Base-by-base conservation (phyloP, 2,329 filamentous ascomycete species). In the Pezicula radicicola region DNA sequence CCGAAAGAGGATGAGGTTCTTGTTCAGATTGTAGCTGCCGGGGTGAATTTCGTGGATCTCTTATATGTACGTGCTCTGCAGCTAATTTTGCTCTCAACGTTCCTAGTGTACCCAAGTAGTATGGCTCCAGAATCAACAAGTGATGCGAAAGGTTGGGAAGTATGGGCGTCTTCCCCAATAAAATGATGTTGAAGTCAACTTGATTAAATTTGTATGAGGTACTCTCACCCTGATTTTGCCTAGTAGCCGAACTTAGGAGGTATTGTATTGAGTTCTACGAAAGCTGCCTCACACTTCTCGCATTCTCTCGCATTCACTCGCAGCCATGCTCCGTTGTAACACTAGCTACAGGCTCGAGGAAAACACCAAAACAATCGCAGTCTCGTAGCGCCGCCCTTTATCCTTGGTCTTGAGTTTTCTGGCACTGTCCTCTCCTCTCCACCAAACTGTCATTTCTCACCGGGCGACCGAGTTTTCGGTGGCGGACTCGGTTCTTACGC, bases 21-120 rank as follows among this genome's bases (percentile, higher is more conserved):
- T 16, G 65, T 82, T 37, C 70, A 69, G 49, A 74, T 84, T 48
- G 76, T 76, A 2, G 79, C 81, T 52, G 76, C 77, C 49, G 78
- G 79, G 4, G 70, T 83, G 19, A 84, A 83, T 49, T 83, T 82
- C 60, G 80, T 83, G 45, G 82, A 85, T 60, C 74, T 81, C 8
- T 73, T 85, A 44, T 84, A 84, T 61, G 70, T 72, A 55, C 19
- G 65, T 49, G 37, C 13, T 18, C 4, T 37, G 7, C 7, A 30
- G 28, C 28, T 30, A 30, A 30, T 4, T 30, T 8, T 30, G 9
- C 30, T 33, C 12, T 12, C 12, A 33, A 12, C 9, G 12, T 33
- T 12, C 9, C 30, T 25, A 25, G 25, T 25, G 6, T 25, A 25
- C 25, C 25, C 4, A 25, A 12, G 12, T 33, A 10, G 9, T 13